These are phyloP conservation scores for Globisporangium barbulae DNA, from an alignment of 352 stramenopile species.

Conservation along the genomic window DNA sequence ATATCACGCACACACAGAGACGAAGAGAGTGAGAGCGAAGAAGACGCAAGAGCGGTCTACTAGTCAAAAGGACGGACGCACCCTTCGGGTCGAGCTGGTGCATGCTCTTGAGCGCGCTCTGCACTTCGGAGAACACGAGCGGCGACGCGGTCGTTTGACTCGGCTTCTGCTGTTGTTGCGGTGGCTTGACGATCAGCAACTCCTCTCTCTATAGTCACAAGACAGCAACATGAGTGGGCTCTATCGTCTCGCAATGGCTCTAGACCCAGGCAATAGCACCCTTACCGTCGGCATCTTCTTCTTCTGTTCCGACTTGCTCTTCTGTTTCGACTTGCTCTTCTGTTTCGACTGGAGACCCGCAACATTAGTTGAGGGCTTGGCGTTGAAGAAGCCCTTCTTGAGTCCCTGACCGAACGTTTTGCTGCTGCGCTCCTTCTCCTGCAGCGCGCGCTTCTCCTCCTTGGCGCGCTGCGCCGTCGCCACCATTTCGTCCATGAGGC, in stretches of 20 bases:
- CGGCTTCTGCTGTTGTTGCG: not conserved
- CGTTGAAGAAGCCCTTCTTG: slow-evolving; percentile 72
- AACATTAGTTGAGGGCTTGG: not conserved
- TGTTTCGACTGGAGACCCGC: not conserved
- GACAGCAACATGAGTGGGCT: not conserved
- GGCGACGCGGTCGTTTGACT: slow-evolving; percentile 4
- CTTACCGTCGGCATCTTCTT: slow-evolving; percentile 9
- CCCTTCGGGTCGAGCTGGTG: slow-evolving; percentile 62
- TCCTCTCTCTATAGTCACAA: slow-evolving; percentile 32
- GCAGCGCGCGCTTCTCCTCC: slow-evolving; percentile 38
- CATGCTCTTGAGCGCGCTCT: slow-evolving; percentile 57
- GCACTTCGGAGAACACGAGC: slow-evolving; percentile 77
- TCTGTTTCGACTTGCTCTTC: not conserved
- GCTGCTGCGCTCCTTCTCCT: slow-evolving; percentile 40
- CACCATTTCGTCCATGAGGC: slow-evolving; percentile 80
- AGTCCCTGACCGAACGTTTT: slow-evolving; percentile 60
- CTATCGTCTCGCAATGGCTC: too few species aligned
- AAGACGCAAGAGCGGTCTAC: not conserved
- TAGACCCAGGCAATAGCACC: not conserved
- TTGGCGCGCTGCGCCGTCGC: slow-evolving; percentile 46
- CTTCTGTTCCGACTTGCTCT: slow-evolving; percentile 9
- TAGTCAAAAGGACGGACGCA: slow-evolving; percentile 13
- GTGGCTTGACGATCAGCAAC: slow-evolving; percentile 24
- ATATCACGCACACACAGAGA: not conserved
- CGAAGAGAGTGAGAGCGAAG: not conserved